phyloP scores from a whole-genome alignment of 164 flowering plant genomes.

The Magnolia sinica region DNA sequence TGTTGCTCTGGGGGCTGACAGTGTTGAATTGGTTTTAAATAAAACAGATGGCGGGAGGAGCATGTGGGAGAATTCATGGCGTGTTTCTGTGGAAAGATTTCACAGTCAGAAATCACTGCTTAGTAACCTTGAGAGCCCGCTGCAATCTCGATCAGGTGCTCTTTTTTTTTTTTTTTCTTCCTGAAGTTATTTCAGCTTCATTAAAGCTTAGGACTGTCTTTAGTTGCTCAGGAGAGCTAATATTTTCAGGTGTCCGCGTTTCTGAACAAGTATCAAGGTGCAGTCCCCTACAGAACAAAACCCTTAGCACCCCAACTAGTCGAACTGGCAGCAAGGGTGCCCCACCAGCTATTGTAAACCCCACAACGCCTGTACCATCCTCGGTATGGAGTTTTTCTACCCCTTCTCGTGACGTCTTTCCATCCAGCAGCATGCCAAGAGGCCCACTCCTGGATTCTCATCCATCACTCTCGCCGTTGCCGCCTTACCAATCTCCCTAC shows the following conservation, averaged over 20 bases:
- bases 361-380: slow-evolving; percentile 60
- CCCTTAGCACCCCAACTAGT: slow-evolving; percentile 38
- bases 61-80: slow-evolving; percentile 81
- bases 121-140: slow-evolving; percentile 49
- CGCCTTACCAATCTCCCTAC: slow-evolving; percentile 64
- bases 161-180: neutral
- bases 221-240: slow-evolving; percentile 8
- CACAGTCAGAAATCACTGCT: slow-evolving; percentile 49
- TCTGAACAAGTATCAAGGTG: slow-evolving; percentile 44
- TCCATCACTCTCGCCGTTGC: slow-evolving; percentile 51
- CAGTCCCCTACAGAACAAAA: slow-evolving; percentile 40
- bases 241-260: slow-evolving; percentile 43
- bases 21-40: slow-evolving; percentile 4
- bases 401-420: slow-evolving; percentile 49
- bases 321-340: slow-evolving; percentile 47
- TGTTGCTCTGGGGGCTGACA: neutral
- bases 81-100: slow-evolving; percentile 50
- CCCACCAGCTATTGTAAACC: slow-evolving; percentile 38
- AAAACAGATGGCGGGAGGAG: slow-evolving; percentile 74
- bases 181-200: neutral
- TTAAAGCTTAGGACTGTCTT: neutral
- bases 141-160: slow-evolving; percentile 51
- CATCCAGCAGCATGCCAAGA: slow-evolving; percentile 38
- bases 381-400: slow-evolving; percentile 76
- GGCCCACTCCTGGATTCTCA: slow-evolving; percentile 50